Evolutionary conservation across 108 stramenopile genomes (phyloP).

Genomic region (Discostella stelligeroides): DNA sequence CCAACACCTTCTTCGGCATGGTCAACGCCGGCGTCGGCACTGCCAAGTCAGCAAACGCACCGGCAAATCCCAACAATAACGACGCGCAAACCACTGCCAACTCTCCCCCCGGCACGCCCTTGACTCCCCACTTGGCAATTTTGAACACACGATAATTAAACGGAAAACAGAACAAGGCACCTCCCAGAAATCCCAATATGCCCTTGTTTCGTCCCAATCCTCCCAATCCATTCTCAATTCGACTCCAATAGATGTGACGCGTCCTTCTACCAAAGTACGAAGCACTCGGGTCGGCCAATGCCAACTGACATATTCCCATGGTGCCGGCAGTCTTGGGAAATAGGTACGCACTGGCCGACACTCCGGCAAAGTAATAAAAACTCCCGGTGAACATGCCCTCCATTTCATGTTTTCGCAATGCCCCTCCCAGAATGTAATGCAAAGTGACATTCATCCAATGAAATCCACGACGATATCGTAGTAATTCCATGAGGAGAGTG

Average conservation of each 20-base stretch:
- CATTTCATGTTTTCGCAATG: constrained; percentile 85
- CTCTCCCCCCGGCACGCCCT: constrained; percentile 39
- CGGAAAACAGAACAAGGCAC: constrained; percentile 73
- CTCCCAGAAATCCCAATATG: constrained; percentile 80
- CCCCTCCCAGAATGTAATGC: constrained; percentile 63
- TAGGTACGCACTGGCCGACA: constrained; percentile 61
- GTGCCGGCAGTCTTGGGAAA: constrained; percentile 71
- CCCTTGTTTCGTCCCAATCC: constrained; percentile 90
- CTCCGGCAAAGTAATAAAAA: constrained; percentile 85
- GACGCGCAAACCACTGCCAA: constrained; percentile 48
- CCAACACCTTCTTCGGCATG: constrained; percentile 71
- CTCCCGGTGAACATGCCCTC: constrained; percentile 86
- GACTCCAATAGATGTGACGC: constrained; percentile 80
- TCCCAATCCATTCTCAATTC: constrained; percentile 77
- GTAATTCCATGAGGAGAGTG: constrained; percentile 64
- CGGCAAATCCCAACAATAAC: constrained; percentile 71
- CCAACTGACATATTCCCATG: constrained; percentile 79
- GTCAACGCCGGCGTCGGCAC: constrained; percentile 83
- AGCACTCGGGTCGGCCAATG: constrained; percentile 81
- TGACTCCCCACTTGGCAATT: constrained; percentile 55
- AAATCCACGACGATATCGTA: constrained; percentile 78
- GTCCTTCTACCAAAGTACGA: constrained; percentile 78
- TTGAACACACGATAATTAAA: constrained; percentile 75
- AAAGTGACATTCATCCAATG: constrained; percentile 78
- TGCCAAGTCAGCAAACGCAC: constrained; percentile 85